A percentile compares a stretch with the other conserved stretches of the same genome.
These are phyloP conservation scores for Phaeosphaeriaceae sp. DNA, from an alignment of 2,329 filamentous ascomycete genomes.

Conservation along the genomic window DNA sequence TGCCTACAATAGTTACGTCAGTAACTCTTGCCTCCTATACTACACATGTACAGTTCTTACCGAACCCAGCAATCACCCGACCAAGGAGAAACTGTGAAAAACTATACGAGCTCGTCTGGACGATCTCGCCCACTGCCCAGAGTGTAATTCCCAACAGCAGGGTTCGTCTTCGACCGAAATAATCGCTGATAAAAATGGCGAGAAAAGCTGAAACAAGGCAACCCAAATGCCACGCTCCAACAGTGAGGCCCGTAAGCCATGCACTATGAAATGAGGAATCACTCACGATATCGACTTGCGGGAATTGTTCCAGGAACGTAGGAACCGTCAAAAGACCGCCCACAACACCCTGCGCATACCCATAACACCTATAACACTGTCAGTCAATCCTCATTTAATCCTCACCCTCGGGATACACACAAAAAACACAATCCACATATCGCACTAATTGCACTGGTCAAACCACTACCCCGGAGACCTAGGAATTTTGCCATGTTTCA, in stretches of 20 bases:
- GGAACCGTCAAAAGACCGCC: constrained; percentile 70
- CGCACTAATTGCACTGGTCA: constrained; percentile 30
- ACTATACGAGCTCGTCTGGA: constrained; percentile 56
- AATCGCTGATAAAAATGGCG: constrained; percentile 58
- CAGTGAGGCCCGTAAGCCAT: constrained; percentile 36
- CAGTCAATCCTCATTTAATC: constrained; percentile 8
- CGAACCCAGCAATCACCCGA: constrained; percentile 56
- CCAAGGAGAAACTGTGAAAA: constrained; percentile 60
- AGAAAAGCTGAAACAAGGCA: constrained; percentile 64
- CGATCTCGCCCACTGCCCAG: constrained; percentile 58
- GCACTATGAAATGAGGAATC: constrained; percentile 27
- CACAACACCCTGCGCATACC: constrained; percentile 74
- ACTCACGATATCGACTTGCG: constrained; percentile 33
- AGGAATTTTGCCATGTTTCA: constrained; percentile 29
- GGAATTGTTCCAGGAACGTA: constrained; percentile 57
- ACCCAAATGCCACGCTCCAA: constrained; percentile 53
- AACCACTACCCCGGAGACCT: constrained; percentile 25
- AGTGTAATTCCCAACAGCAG: constrained; percentile 57
- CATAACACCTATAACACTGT: constrained; percentile 52
- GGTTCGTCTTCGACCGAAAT: constrained; percentile 56
- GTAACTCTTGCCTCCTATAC: too few relatives aligned
- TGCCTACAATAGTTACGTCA: constrained; percentile 43
- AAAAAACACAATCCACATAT: constrained; percentile 38
- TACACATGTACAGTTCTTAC: too few relatives aligned
- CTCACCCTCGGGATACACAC: constrained; percentile 14